Conservation (phyloP, 2,329 filamentous ascomycete genomes). For the Diatrype stigma region DNA sequence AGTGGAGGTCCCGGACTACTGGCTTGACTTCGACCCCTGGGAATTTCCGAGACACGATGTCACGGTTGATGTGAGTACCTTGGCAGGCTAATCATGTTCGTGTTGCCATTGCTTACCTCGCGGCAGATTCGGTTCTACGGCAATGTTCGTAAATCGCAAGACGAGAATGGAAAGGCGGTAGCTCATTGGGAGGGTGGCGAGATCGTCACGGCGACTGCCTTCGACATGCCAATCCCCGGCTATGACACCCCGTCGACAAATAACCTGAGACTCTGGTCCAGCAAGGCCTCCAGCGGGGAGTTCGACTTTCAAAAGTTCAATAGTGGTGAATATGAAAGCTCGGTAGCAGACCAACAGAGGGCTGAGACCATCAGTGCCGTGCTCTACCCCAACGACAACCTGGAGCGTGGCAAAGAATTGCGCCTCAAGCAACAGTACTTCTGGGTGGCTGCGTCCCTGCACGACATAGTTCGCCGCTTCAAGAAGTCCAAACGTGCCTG, state of each 20-base stretch:
- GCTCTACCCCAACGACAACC: conserved; percentile 94
- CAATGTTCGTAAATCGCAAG: conserved; percentile 67
- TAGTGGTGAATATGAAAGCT: conserved; percentile 94
- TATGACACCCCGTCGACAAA: conserved; percentile 89
- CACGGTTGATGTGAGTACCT: conserved; percentile 69
- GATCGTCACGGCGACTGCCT: conserved; percentile 85
- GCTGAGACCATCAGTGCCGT: conserved; percentile 99
- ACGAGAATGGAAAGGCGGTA: conserved; percentile 71
- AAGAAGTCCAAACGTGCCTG: conserved; percentile 93
- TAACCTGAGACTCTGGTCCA: conserved; percentile 95
- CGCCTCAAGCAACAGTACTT: conserved; percentile 99
- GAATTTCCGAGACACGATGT: conserved; percentile 96
- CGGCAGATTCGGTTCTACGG: conserved; percentile 86
- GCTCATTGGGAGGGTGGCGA: conserved; percentile 89
- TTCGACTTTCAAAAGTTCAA: conserved; percentile 99
- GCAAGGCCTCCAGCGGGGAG: conserved; percentile 93
- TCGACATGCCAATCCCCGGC: conserved; percentile 88
- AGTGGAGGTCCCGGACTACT: conserved; percentile 97
- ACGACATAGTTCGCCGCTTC: conserved; percentile 95
- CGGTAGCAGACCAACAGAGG: conserved; percentile 94
- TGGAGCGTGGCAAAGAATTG: conserved; percentile 94
- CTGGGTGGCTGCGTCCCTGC: conserved; percentile 95
- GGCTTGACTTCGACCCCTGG: conserved; percentile 99
- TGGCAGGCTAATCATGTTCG: background rate
- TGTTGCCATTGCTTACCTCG: conserved; percentile 1